Base-by-base conservation (phyloP, 2,329 filamentous ascomycete genomes). In the Nigrospora osmanthi region DNA sequence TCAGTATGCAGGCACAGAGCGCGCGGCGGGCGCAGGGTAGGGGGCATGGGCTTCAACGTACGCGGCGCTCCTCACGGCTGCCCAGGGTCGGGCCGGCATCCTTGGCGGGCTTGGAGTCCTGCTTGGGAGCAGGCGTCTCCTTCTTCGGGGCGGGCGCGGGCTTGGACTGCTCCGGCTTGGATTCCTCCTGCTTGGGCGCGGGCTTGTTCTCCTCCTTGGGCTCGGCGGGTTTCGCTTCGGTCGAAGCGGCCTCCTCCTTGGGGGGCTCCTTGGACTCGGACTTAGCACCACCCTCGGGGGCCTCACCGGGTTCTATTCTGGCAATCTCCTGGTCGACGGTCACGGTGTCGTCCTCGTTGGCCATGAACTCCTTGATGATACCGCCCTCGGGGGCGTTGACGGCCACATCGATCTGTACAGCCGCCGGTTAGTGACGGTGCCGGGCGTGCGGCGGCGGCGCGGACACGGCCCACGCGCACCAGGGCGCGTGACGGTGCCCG, bases 321-420 rank as follows among this genome's bases (percentile, higher is more conserved):
- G 91, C 77, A 37, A 98, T 75, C 51, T 95, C 90, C 66, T 98
- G 93, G 39, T 91, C 93, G 47, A 97, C 93, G 11, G 80, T 85
- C 35, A 98, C 93, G 17, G 90, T 97, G 61, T 96, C 93, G 62
- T 97, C 93, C 67, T 97, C 93, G 51, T 81, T 88, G 52, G 85
- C 93, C 31, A 97, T 75, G 47, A 95, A 81, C 67, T 97, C 89
- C 67, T 89, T 95, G 69, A 98, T 88, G 30, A 82, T 87, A 54
- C 93, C 93, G 35, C 91, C 81, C 57, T 91, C 84, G 9, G 93
- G 88, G 14, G 93, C 90, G 67, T 96, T 97, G 61, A 98, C 90
- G 23, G 91, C 85, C 38, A 98, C 89, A 66, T 98, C 93, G 62
- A 97, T 97, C 89, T 93, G 50, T 40, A 40, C 2, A 34, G 32